Evolutionary conservation across 2,329 filamentous ascomycete genomes (phyloP), one percentile per base, ranked within the genome.

Genomic region (Echinosphaeria canescens): DNA sequence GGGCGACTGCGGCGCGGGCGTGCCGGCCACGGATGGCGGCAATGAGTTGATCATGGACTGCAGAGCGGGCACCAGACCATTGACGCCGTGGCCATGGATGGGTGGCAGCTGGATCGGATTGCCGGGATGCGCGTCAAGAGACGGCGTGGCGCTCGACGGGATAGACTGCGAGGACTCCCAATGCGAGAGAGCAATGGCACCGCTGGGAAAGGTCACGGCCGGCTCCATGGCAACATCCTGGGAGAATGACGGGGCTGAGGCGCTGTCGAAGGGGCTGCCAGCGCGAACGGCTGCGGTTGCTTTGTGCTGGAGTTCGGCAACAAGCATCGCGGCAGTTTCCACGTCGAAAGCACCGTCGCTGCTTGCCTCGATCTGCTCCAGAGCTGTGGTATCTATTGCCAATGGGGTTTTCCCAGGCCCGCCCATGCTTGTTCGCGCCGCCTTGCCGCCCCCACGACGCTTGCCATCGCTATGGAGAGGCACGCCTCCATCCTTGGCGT

Each of bases 221-320:
- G 78, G 64, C 42, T 90, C 81, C 56, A 90, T 69, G 29, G 71
- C 59, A 34, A 64, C 69, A 39, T 69, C 71, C 34, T 79, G 68
- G 31, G 80, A 70, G 46, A 79, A 84, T 35, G 74, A 59, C 47
- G 76, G 71, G 42, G 67, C 63, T 17, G 61, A 53, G 44, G 50
- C 56, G 34, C 58, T 53, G 34, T 68, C 64, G 41, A 59, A 71
- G 26, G 61, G 55, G 38, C 55, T 58, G 33, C 54, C 57, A 32
- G 51, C 51, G 30, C 66, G 62, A 51, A 69, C 80, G 40, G 70
- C 70, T 18, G 61, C 59, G 23, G 84, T 85, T 42, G 62, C 84
- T 59, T 93, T 93, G 59, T 93, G 82, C 54, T 92, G 85, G 46
- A 95, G 75, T 54, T 95, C 84, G 46, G 85, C 88, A 58, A 98